These are phyloP conservation scores for Lepidium africanum DNA, from an alignment of 345 rosid species.

Conservation along the genomic window DNA sequence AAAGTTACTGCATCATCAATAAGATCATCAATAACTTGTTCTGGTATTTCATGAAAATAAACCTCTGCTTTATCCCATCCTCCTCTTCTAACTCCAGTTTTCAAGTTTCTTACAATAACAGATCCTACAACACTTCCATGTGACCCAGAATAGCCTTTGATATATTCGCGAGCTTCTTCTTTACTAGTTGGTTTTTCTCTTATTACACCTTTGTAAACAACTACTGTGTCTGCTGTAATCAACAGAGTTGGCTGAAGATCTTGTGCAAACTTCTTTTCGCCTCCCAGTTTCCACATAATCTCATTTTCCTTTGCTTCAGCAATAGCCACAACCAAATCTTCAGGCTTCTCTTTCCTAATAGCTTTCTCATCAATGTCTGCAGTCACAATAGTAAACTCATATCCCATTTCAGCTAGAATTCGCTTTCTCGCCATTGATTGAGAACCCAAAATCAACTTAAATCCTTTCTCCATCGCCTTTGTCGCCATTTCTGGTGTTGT, in stretches of 20 bases:
- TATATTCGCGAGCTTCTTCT: slow-evolving; percentile 76
- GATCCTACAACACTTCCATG: slow-evolving; percentile 86
- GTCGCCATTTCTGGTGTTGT: no score
- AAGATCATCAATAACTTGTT: slow-evolving; percentile 62
- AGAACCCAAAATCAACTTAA: slow-evolving; percentile 78
- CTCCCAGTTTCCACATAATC: slow-evolving; percentile 48
- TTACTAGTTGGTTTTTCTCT: slow-evolving; percentile 77
- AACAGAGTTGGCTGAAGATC: slow-evolving; percentile 48
- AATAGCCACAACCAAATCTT: slow-evolving; percentile 78
- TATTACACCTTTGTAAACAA: slow-evolving; percentile 68
- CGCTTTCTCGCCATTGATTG: slow-evolving; percentile 60
- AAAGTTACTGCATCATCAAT: slow-evolving; percentile 64
- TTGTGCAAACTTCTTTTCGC: slow-evolving; percentile 24
- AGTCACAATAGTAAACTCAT: slow-evolving; percentile 58
- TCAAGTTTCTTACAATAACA: slow-evolving; percentile 68
- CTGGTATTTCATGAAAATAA: slow-evolving; percentile 83
- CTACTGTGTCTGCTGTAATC: slow-evolving; percentile 92
- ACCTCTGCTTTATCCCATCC: slow-evolving; percentile 95
- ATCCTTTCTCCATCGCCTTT: no score
- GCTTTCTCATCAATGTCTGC: slow-evolving; percentile 88
- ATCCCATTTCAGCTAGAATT: slow-evolving; percentile 86
- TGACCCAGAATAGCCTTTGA: slow-evolving; percentile 83
- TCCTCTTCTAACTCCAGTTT: slow-evolving; percentile 62
- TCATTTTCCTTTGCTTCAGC: slow-evolving; percentile 96
- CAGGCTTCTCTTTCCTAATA: slow-evolving; percentile 72